Evolutionary conservation across 2,329 filamentous ascomycete species (phyloP).

Genomic region (Penicillium sp.): DNA sequence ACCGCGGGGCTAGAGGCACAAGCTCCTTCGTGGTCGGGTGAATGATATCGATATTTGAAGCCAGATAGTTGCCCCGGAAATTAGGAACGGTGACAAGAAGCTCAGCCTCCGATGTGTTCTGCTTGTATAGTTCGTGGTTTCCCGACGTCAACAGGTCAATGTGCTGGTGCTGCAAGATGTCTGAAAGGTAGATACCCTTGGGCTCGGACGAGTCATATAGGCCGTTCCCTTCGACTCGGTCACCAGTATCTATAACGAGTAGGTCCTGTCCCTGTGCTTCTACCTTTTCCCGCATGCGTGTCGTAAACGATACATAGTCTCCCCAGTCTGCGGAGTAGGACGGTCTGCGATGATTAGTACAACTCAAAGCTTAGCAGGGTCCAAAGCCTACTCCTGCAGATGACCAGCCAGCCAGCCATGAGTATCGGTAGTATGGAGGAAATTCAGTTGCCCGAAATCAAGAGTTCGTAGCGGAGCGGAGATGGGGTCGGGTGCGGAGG

Average conservation of each 20-base stretch:
- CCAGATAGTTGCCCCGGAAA: conserved; percentile 76
- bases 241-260: conserved; percentile 92
- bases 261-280: conserved; percentile 79
- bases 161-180: conserved; percentile 78
- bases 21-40: conserved; percentile 69
- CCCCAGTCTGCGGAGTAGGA: conserved; percentile 97
- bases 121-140: conserved; percentile 92
- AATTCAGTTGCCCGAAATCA: conserved; percentile 92
- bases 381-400: conserved; percentile 71
- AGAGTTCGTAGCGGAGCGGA: conserved; percentile 79
- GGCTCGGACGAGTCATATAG: conserved; percentile 87
- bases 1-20: conserved; percentile 76
- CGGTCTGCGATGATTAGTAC: conserved; percentile 53
- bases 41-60: conserved; percentile 89
- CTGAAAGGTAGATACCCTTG: conserved; percentile 84
- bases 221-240: conserved; percentile 90
- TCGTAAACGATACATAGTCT: conserved; percentile 91
- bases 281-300: conserved; percentile 75
- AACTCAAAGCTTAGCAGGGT: conserved; percentile 6
- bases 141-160: conserved; percentile 84
- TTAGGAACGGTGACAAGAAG: conserved; percentile 77
- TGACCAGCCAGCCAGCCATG: conserved; percentile 97
- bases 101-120: conserved; percentile 74
- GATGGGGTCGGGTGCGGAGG: conserved; percentile 73
- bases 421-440: conserved; percentile 93